Percentiles rank a stretch among this genome's conserved stretches.
phyloP scores from a whole-genome alignment of 225 moss, liverwort and hornwort species.

The Physcomitrium patens region DNA sequence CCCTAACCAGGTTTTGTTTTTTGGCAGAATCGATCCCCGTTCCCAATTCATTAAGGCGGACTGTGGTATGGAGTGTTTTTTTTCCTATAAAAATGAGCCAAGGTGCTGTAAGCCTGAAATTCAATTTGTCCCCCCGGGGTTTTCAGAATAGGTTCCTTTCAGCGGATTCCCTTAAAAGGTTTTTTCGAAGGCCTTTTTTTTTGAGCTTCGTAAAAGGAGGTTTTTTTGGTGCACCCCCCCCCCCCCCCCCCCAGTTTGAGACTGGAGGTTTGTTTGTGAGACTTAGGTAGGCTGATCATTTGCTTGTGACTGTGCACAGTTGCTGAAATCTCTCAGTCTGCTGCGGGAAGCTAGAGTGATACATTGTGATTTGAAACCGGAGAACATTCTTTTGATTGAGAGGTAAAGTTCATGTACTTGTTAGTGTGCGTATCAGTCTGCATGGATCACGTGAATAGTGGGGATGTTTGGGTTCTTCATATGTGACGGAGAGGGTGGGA shows the following conservation, averaged over 20 bases:
- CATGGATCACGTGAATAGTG: background rate
- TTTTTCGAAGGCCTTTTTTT: background rate
- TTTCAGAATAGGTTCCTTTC: background rate
- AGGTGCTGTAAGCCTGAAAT: background rate
- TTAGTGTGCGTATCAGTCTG: background rate
- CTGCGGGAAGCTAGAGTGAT: conserved; percentile 84
- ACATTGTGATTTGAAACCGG: conserved; percentile 93
- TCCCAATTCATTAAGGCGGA: background rate
- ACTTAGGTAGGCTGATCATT: conserved; percentile 5
- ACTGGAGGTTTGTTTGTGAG: background rate
- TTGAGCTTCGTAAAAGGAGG: too few relatives aligned
- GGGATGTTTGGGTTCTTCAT: background rate
- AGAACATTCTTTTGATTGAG: conserved; percentile 81
- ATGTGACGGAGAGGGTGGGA: background rate
- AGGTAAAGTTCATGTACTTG: conserved; percentile 27
- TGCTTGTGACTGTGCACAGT: conserved; percentile 46
- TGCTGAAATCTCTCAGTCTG: conserved; percentile 78
- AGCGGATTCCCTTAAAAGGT: background rate
- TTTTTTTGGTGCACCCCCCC: background rate
- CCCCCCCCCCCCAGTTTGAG: background rate
- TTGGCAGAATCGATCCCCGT: background rate
- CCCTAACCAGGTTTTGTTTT: conserved; percentile 68
- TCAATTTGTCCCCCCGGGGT: background rate
- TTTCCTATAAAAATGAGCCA: too few relatives aligned
- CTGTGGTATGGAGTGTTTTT: too few relatives aligned